Evolutionary conservation across 768 basidiomycete species (phyloP).

Genomic region (Lactifluus piperatus): DNA sequence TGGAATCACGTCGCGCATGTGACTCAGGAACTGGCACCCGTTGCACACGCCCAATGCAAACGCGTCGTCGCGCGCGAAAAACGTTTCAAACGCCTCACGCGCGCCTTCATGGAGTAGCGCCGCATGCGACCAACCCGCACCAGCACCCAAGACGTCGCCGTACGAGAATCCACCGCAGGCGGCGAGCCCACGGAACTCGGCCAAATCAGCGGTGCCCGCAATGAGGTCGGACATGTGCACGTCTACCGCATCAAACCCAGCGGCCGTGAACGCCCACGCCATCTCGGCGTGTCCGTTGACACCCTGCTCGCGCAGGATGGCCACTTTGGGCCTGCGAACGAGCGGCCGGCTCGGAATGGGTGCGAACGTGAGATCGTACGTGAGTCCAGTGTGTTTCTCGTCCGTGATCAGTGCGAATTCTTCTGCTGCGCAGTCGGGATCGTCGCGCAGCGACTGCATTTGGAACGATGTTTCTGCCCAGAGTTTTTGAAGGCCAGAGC

Average conservation of each 20-base stretch:
- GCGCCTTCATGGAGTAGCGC: constrained; percentile 74
- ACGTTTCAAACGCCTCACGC: constrained; percentile 65
- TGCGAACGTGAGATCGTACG: constrained; percentile 64
- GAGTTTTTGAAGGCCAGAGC: constrained; percentile 63
- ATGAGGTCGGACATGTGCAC: constrained; percentile 99
- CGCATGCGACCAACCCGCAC: constrained; percentile 98
- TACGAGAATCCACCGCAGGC: constrained; percentile 99
- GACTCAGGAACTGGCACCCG: constrained; percentile 94
- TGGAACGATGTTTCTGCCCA: constrained; percentile 95
- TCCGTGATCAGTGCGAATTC: constrained; percentile 76
- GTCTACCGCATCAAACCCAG: constrained; percentile 92
- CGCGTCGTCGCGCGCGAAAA: constrained; percentile 75
- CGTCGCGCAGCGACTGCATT: constrained; percentile 88
- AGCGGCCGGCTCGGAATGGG: constrained; percentile 28
- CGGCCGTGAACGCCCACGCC: constrained; percentile 94
- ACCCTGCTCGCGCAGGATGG: constrained; percentile 94
- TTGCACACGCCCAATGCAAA: constrained; percentile 96
- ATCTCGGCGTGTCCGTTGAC: constrained; percentile 98
- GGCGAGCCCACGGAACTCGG: constrained; percentile 76
- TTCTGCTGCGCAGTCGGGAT: constrained; percentile 64
- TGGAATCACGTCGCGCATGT: constrained; percentile 80
- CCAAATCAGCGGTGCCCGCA: constrained; percentile 51
- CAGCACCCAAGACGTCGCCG: constrained; percentile 95
- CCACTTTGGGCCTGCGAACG: constrained; percentile 70
- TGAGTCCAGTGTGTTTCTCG: constrained; percentile 50